Conservation (phyloP, 148 eudicot species). For the Heliosperma pusillum region DNA sequence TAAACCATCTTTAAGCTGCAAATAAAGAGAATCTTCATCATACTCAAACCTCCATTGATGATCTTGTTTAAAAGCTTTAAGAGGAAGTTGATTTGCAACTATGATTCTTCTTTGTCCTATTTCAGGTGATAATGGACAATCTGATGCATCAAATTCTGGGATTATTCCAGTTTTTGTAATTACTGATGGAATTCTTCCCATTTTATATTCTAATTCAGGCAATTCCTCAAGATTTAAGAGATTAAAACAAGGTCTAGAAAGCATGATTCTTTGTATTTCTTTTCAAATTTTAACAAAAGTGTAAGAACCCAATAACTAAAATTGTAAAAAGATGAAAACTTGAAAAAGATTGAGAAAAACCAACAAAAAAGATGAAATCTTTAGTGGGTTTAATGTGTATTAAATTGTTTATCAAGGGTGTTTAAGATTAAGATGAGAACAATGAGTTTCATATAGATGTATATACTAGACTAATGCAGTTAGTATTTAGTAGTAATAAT, state of each 20-base stretch:
- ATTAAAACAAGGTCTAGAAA: conserved; percentile 27
- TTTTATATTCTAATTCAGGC: conserved; percentile 17
- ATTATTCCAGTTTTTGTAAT: conserved; percentile 49
- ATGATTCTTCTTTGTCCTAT: conserved; percentile 36
- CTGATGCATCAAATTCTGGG: conserved; percentile 36
- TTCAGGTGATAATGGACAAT: conserved; percentile 13
- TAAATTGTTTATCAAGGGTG: too few species aligned
- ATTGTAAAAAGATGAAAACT: neutral
- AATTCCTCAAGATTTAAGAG: conserved; percentile 19
- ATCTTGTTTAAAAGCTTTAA: conserved; percentile 31
- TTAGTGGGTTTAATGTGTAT: conserved; percentile 11
- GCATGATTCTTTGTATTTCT: conserved; percentile 7
- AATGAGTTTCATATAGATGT: conserved; percentile 25
- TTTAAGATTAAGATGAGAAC: conserved; percentile 25
- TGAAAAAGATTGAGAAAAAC: neutral
- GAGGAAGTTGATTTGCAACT: conserved; percentile 58
- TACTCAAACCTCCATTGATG: conserved; percentile 49
- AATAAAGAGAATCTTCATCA: conserved; percentile 48
- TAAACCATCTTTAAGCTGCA: conserved; percentile 67
- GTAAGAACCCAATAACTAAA: neutral
- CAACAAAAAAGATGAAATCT: conserved; percentile 2
- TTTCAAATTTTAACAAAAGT: too few species aligned
- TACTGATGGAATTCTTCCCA: conserved; percentile 32
- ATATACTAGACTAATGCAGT: neutral
- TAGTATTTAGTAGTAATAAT: too few species aligned